Evolutionary conservation across 352 stramenopile genomes (phyloP).

Genomic region (Phytophthora lateralis): DNA sequence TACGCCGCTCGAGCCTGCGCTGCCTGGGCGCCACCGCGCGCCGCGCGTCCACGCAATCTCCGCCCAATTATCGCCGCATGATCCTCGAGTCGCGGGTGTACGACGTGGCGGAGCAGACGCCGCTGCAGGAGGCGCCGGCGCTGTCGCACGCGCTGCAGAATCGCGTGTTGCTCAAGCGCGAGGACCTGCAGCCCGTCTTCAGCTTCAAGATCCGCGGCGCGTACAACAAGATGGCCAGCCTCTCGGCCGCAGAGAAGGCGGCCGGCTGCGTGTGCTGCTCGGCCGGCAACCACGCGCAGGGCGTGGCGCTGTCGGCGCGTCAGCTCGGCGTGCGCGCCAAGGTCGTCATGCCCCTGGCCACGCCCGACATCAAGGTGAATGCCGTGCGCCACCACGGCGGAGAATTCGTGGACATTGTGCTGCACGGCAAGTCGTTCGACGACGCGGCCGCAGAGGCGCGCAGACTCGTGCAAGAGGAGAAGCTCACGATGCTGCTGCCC

Average conservation of each 20-base stretch:
- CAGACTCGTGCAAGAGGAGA: conserved; percentile 89
- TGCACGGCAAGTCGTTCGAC: conserved; percentile 97
- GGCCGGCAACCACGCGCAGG: conserved; percentile 98
- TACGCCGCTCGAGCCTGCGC: conserved; percentile 19
- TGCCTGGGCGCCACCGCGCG: conserved; percentile 18
- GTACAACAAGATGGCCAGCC: conserved; percentile 98
- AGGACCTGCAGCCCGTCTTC: conserved; percentile 98
- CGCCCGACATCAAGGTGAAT: conserved; percentile 96
- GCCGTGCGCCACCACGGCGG: conserved; percentile 87
- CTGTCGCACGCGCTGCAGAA: conserved; percentile 82
- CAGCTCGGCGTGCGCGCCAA: conserved; percentile 92
- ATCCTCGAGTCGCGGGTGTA: conserved; percentile 89
- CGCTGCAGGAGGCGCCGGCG: conserved; percentile 69
- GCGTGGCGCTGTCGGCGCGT: conserved; percentile 94
- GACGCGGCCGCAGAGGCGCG: conserved; percentile 93
- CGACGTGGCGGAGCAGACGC: conserved; percentile 84
- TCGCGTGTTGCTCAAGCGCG: conserved; percentile 92
- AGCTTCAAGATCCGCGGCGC: conserved; percentile 99
- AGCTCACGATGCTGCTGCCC: conserved; percentile 95
- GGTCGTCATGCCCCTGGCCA: conserved; percentile 99
- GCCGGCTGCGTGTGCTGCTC: conserved; percentile 85
- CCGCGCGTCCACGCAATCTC: conserved; percentile 18
- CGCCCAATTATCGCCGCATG: conserved; percentile 82
- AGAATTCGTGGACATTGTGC: conserved; percentile 91
- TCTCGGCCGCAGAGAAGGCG: conserved; percentile 74